Base-by-base conservation (phyloP, 148 eudicot species). In the Limonium bicolor region DNA sequence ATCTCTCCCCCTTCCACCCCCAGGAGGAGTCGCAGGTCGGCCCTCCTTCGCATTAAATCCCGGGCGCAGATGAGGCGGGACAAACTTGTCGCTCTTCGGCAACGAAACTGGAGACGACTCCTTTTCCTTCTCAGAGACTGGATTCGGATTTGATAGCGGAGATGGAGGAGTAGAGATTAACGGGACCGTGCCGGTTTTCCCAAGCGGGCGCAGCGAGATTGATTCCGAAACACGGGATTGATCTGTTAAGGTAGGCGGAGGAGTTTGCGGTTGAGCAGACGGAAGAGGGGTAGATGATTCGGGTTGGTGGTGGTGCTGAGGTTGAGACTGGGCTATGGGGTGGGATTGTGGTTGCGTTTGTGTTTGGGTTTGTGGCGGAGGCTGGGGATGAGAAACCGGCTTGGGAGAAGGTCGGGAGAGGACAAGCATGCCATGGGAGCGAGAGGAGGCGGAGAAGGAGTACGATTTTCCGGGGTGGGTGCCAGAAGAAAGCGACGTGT, bases 381-480 rank as follows among this genome's bases (percentile, higher is more conserved):
- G 46, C 20, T 60, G 23, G 53, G 57, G 35, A 4, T 52, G 62
- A 13, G 60, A 10, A 39, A 63, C 37, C 6, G 80, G 77, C 30
- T 76, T 76, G 20, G 90, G 80, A 7, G 83, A 50, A 3, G 34
- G 49, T 2, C 49, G 34, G 19, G 49, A 45, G 49, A 45, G 49
- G 18, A 79, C 79, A 17, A 79, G 78, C 87, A 79, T 79, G 27
- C 82, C 78, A 74, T 74, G 87, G 65, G 62, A 59, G 20, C 86
- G 72, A 0, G 82, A 71, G 25, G 70, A 70, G 9, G 86, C 68
- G 20, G 67, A 52, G 6, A 56, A 53, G 22, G 54, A 56, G 53
- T 48, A 36, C 19, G 74, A 48, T 49, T 64, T 71, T 30, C 31
- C 43, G 15, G 50, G 35, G 36, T 36, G 20, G 10, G 53, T 6